Evolutionary conservation across 148 eudicot species (phyloP).

Genomic region (Talinum fruticosum): DNA sequence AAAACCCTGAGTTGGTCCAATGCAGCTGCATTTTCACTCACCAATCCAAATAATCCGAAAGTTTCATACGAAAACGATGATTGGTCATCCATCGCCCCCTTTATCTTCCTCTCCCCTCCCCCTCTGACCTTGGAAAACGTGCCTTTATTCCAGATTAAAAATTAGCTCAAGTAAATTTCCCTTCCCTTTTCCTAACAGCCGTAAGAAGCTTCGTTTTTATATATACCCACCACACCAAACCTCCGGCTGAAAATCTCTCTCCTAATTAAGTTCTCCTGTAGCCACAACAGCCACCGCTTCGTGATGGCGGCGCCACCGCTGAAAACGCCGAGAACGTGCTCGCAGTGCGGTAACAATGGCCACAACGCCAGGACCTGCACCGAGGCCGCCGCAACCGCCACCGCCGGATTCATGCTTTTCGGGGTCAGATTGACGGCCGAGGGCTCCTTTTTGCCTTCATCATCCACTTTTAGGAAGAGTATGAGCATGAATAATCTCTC

Average conservation of each 20-base stretch:
- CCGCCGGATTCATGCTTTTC: conserved; percentile 49
- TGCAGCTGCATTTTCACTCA: not conserved
- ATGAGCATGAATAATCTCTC: conserved; percentile 71
- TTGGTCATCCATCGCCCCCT: not conserved
- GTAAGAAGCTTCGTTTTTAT: not conserved
- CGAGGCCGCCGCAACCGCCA: not conserved
- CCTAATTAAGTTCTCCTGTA: not conserved
- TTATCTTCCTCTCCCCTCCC: not conserved
- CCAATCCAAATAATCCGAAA: not conserved
- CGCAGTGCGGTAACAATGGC: conserved; percentile 34
- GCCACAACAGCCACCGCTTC: not conserved
- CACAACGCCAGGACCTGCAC: conserved; percentile 47
- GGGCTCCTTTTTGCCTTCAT: not conserved
- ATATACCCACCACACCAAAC: not conserved
- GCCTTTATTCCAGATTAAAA: not conserved
- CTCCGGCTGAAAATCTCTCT: not conserved
- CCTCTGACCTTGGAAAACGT: not conserved
- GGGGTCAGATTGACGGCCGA: conserved; percentile 47
- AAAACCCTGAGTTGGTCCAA: not conserved
- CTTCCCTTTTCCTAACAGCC: not conserved
- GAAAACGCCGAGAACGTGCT: conserved; percentile 33
- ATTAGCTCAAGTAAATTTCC: too few relatives aligned
- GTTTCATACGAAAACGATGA: not conserved
- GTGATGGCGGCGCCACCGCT: conserved; percentile 26
- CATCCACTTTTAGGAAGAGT: conserved; percentile 44